A percentile compares a stretch with the other conserved stretches of the same genome.
phyloP scores from a whole-genome alignment of 2,329 filamentous ascomycete species.

The Botryosphaeria agaves region DNA sequence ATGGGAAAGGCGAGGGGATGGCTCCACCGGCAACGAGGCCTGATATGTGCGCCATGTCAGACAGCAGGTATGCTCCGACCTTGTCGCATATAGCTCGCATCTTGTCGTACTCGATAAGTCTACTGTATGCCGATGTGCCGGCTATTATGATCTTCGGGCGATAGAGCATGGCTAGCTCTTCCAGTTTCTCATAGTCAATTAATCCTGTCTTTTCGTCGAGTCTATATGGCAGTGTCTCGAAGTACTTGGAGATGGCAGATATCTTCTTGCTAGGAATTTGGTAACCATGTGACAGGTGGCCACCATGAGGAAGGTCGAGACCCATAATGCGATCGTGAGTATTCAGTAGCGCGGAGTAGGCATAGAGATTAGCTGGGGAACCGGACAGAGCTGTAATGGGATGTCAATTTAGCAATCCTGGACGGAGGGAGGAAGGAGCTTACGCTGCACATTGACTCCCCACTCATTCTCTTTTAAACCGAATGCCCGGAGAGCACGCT shows the following conservation, averaged over 20 bases:
- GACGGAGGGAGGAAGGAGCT: constrained; percentile 15
- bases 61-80: constrained; percentile 67
- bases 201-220: constrained; percentile 78
- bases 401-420: constrained; percentile 2
- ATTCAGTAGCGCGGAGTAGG: constrained; percentile 94
- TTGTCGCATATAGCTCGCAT: constrained; percentile 88
- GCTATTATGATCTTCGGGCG: constrained; percentile 91
- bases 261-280: constrained; percentile 95
- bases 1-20: constrained; percentile 73
- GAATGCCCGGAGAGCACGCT: constrained; percentile 77
- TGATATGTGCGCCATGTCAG: constrained; percentile 96
- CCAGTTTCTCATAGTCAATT: constrained; percentile 88
- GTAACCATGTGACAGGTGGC: constrained; percentile 92
- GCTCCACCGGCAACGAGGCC: constrained; percentile 86
- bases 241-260: constrained; percentile 97
- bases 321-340: constrained; percentile 95
- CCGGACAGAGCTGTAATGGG: constrained; percentile 28
- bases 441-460: constrained; percentile 92
- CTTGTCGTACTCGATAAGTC: constrained; percentile 83
- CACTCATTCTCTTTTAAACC: constrained; percentile 69
- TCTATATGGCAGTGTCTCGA: constrained; percentile 92
- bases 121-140: constrained; percentile 88
- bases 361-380: constrained; percentile 91
- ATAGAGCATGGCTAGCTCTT: constrained; percentile 75
- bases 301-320: constrained; percentile 83